These are phyloP conservation scores for Przewalskia tangutica DNA, from an alignment of 257 asterid species.

Conservation along the genomic window DNA sequence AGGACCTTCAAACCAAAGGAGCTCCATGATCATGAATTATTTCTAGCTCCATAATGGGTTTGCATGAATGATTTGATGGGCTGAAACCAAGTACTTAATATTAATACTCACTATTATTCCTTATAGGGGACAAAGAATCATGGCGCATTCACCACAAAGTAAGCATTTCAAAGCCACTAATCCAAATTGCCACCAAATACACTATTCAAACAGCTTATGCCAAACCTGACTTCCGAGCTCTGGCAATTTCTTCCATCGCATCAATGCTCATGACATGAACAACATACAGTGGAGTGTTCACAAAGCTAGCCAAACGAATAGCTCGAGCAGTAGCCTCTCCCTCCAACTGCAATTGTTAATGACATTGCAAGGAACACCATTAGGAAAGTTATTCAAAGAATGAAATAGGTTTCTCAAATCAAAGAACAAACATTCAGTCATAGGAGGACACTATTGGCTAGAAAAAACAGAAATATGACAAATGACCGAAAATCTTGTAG, in stretches of 20 bases:
- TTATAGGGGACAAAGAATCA: neutral
- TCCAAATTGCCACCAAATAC: neutral
- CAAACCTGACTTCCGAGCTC: slow-evolving; percentile 89
- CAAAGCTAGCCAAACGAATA: slow-evolving; percentile 86
- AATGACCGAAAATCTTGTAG: neutral
- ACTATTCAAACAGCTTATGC: neutral
- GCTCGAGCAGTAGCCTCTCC: slow-evolving; percentile 96
- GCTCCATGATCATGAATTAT: neutral
- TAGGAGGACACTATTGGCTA: neutral
- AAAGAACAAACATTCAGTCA: neutral
- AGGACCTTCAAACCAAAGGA: neutral
- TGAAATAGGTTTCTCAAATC: neutral
- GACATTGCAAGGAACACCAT: neutral
- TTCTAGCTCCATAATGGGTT: neutral
- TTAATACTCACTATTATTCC: neutral
- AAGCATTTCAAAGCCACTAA: neutral
- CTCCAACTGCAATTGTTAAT: slow-evolving; percentile 51
- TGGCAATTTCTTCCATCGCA: slow-evolving; percentile 95
- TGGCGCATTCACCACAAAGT: neutral
- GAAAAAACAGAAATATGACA: neutral
- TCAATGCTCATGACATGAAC: slow-evolving; percentile 99
- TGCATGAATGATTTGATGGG: neutral
- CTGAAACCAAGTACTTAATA: neutral
- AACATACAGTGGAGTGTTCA: slow-evolving; percentile 81
- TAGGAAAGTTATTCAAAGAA: neutral